Conservation (phyloP, 2,329 filamentous ascomycete genomes). For the Cladosporium austrohemisphaericum region DNA sequence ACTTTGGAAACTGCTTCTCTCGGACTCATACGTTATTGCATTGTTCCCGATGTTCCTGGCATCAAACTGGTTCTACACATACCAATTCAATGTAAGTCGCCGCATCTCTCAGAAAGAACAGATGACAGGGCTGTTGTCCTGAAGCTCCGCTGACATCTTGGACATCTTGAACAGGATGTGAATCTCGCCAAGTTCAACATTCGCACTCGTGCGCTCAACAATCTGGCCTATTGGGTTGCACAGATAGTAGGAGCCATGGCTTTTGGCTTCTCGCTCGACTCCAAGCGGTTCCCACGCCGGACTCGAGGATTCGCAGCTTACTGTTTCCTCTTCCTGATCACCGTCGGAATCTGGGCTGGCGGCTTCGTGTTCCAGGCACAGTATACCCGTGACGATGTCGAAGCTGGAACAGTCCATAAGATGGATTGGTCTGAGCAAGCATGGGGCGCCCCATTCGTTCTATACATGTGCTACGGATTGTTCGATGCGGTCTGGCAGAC, state of each 20-base stretch:
- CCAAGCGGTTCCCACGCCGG: conserved; percentile 54
- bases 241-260: conserved; percentile 73
- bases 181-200: conserved; percentile 69
- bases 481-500: conserved; percentile 87
- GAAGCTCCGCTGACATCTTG: too few species aligned
- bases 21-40: conserved; percentile 68
- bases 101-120: too few species aligned
- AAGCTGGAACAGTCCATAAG: conserved; percentile 27
- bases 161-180: too few species aligned
- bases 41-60: conserved; percentile 80
- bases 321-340: conserved; percentile 60
- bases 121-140: too few species aligned
- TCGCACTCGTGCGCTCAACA: conserved; percentile 72
- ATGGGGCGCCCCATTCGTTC: conserved; percentile 75
- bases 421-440: conserved; percentile 65
- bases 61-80: conserved; percentile 76
- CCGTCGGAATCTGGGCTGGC: conserved; percentile 76
- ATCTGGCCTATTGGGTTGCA: conserved; percentile 68
- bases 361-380: conserved; percentile 73
- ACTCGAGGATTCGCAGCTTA: conserved; percentile 65
- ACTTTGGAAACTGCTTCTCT: conserved; percentile 66
- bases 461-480: conserved; percentile 88
- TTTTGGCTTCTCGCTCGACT: conserved; percentile 70
- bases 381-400: conserved; percentile 43
- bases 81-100: conserved; percentile 73